phyloP scores from a whole-genome alignment of 177 flowering plant genomes.

The Vitis hybrid region DNA sequence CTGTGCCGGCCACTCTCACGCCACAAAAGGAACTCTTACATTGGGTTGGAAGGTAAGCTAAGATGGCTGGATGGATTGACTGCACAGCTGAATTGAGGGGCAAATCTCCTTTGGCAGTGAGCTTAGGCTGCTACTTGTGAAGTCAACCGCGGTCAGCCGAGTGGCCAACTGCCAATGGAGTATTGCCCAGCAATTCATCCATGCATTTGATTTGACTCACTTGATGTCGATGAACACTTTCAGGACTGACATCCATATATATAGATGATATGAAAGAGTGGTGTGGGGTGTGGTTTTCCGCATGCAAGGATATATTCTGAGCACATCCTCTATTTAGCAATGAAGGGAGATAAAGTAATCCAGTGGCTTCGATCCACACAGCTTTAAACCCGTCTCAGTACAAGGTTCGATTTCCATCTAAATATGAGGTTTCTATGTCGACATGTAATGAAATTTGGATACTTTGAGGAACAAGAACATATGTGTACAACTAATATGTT shows the following conservation, averaged over 20 bases:
- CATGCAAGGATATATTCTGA: constrained; percentile 19
- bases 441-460: too few relatives aligned
- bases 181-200: constrained; percentile 34
- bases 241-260: neutral
- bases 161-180: constrained; percentile 33
- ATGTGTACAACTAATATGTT: too few relatives aligned
- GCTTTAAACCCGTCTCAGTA: neutral
- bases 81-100: constrained; percentile 26
- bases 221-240: constrained; percentile 7
- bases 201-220: neutral
- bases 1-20: too few relatives aligned
- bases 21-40: too few relatives aligned
- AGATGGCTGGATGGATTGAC: neutral
- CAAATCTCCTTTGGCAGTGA: constrained; percentile 47
- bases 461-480: too few relatives aligned
- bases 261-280: constrained; percentile 5
- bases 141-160: neutral
- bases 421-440: too few relatives aligned
- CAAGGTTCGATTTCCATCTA: too few relatives aligned
- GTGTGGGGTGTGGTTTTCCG: neutral
- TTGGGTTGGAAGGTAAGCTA: too few relatives aligned
- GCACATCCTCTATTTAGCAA: constrained; percentile 10
- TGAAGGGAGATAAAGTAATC: neutral
- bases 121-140: constrained; percentile 7
- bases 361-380: neutral